Evolutionary conservation across 2,329 filamentous ascomycete genomes (phyloP).

Genomic region (Colletotrichum plurivorum): DNA sequence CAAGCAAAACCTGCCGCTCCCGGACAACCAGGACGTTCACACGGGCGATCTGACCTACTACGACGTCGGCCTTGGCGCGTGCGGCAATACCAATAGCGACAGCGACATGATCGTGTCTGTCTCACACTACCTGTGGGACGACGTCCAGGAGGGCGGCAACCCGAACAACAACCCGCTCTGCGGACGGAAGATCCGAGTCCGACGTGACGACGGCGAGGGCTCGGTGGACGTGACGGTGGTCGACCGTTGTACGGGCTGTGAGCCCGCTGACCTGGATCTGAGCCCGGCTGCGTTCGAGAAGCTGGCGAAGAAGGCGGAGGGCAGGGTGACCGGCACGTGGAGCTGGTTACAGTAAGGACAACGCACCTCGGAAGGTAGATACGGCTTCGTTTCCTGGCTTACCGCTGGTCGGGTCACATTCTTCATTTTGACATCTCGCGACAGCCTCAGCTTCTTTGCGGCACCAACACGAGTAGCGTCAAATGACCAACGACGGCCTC

Average conservation of each 20-base stretch:
- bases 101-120: conserved; percentile 76
- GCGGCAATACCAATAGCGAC: conserved; percentile 69
- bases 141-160: conserved; percentile 62
- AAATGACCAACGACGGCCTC: conserved; percentile 30
- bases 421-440: background rate
- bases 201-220: conserved; percentile 54
- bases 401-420: background rate
- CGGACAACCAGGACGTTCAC: conserved; percentile 20
- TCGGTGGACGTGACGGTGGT: conserved; percentile 75
- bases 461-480: conserved; percentile 13
- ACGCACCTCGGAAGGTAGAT: background rate
- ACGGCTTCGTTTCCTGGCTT: background rate
- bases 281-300: conserved; percentile 61
- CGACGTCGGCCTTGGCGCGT: conserved; percentile 75
- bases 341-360: conserved; percentile 47
- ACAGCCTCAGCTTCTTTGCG: too few species aligned
- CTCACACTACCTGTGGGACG: conserved; percentile 77
- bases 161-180: conserved; percentile 70
- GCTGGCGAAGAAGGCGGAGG: conserved; percentile 58
- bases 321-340: conserved; percentile 54
- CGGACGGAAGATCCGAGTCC: conserved; percentile 75
- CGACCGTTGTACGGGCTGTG: conserved; percentile 73
- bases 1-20: conserved; percentile 19
- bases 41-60: conserved; percentile 70
- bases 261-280: conserved; percentile 62